A percentile compares a stretch with the other conserved stretches of the same genome.
Evolutionary conservation across 75 land plant species (phyloP).

Genomic region (Sequoia sempervirens): DNA sequence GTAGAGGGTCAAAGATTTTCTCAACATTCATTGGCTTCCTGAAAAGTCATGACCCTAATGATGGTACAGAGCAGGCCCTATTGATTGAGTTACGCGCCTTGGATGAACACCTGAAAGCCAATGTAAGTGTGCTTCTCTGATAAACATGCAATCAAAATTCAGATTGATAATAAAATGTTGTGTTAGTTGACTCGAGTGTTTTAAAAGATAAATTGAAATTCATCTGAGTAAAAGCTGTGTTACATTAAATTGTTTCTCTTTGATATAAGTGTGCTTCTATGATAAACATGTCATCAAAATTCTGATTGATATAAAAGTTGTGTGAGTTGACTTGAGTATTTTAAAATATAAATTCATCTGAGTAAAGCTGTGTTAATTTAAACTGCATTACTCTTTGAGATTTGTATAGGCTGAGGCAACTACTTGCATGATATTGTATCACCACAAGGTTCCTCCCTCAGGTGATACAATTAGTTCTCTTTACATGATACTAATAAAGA

Average conservation of each 20-base stretch:
- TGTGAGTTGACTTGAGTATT: neutral
- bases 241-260: neutral
- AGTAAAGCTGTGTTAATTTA: neutral
- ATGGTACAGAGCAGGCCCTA: slow-evolving; percentile 84
- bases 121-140: slow-evolving; percentile 42
- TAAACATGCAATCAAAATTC: neutral
- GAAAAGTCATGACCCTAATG: slow-evolving; percentile 85
- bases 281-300: neutral
- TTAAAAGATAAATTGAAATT: neutral
- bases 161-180: neutral
- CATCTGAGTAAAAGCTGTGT: neutral
- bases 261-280: slow-evolving; percentile 41
- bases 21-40: slow-evolving; percentile 78
- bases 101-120: slow-evolving; percentile 63
- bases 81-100: slow-evolving; percentile 66
- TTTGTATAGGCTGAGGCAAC: neutral
- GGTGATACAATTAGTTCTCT: neutral
- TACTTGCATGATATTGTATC: neutral
- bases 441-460: neutral
- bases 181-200: neutral
- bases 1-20: slow-evolving; percentile 86
- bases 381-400: neutral
- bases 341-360: neutral
- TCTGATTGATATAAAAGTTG: neutral
- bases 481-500: neutral